Percentiles rank a stretch among this genome's conserved stretches.
Evolutionary conservation across 148 eudicot species (phyloP).

Genomic region (Chenopodium berlandieri): DNA sequence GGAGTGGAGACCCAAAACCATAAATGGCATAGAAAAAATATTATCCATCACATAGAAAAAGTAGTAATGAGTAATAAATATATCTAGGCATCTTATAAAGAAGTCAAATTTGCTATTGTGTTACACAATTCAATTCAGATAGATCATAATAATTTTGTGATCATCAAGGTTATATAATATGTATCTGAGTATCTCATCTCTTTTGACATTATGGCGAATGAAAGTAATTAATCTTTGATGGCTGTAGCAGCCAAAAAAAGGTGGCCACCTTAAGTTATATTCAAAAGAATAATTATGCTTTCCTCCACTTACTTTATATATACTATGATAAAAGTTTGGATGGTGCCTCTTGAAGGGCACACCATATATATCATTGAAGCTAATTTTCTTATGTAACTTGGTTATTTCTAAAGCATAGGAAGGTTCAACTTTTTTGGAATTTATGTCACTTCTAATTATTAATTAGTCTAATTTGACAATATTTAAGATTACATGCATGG

Average conservation of each 20-base stretch:
- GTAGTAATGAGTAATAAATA: not conserved
- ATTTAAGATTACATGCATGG: too few relatives aligned
- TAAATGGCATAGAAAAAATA: not conserved
- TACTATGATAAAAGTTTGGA: too few relatives aligned
- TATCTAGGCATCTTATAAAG: not conserved
- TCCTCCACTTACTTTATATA: not conserved
- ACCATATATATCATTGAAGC: too few relatives aligned
- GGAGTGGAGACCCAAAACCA: not conserved
- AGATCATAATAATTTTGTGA: not conserved
- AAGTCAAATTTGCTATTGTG: not conserved
- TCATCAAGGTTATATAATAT: not conserved
- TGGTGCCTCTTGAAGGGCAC: too few relatives aligned
- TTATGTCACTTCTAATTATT: too few relatives aligned
- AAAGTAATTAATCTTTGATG: not conserved
- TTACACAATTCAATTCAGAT: not conserved
- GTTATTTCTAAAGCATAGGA: too few relatives aligned
- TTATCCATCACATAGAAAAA: not conserved
- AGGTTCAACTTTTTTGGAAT: too few relatives aligned
- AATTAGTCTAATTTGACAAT: too few relatives aligned
- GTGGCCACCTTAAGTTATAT: not conserved
- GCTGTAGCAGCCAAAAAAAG: not conserved
- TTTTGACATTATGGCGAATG: not conserved
- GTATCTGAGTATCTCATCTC: not conserved
- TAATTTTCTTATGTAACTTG: too few relatives aligned
- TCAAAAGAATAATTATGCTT: not conserved